Conservation (phyloP, 495 filamentous ascomycete species). For the Bathelium albidoporum region DNA sequence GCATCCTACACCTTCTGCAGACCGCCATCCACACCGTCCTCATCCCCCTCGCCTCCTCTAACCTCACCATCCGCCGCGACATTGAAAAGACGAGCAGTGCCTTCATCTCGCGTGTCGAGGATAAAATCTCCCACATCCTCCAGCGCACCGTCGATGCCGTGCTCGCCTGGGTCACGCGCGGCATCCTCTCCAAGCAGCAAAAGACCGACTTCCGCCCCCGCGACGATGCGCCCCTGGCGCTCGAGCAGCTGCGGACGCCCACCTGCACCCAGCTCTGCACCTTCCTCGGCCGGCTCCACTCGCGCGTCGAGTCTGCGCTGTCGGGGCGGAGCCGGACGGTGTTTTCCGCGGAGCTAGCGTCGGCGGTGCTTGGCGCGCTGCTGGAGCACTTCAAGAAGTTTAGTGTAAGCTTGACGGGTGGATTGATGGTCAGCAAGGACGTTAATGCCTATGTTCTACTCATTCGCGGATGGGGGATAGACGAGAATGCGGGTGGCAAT, state of each 20-base stretch:
- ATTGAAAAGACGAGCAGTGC: slow-evolving; percentile 78
- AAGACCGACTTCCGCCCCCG: slow-evolving; percentile 88
- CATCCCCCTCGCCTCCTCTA: slow-evolving; percentile 77
- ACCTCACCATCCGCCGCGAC: slow-evolving; percentile 76
- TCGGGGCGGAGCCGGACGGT: slow-evolving; percentile 62
- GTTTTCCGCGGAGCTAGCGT: slow-evolving; percentile 75
- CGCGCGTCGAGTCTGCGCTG: slow-evolving; percentile 52
- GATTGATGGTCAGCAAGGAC: slow-evolving; percentile 91
- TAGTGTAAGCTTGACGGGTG: slow-evolving; percentile 79
- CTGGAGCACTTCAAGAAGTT: slow-evolving; percentile 93
- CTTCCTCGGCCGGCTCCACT: slow-evolving; percentile 61
- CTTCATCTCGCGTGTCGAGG: slow-evolving; percentile 68
- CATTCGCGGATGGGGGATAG: slow-evolving; percentile 42
- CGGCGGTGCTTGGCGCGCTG: slow-evolving; percentile 62
- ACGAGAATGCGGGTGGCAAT: slow-evolving; percentile 65
- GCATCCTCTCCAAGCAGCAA: slow-evolving; percentile 64
- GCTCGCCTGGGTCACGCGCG: slow-evolving; percentile 62
- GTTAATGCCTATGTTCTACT: slow-evolving; percentile 81
- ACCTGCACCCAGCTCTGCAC: slow-evolving; percentile 69
- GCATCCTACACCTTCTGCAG: slow-evolving; percentile 84
- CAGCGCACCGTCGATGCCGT: slow-evolving; percentile 77
- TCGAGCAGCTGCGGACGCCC: slow-evolving; percentile 76
- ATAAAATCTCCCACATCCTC: slow-evolving; percentile 78
- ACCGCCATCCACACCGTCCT: slow-evolving; percentile 82
- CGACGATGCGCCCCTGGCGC: slow-evolving; percentile 61